Evolutionary conservation across 805 yeast species (phyloP), one percentile per base, ranked within the genome.

Genomic region (Candida insectorum): DNA sequence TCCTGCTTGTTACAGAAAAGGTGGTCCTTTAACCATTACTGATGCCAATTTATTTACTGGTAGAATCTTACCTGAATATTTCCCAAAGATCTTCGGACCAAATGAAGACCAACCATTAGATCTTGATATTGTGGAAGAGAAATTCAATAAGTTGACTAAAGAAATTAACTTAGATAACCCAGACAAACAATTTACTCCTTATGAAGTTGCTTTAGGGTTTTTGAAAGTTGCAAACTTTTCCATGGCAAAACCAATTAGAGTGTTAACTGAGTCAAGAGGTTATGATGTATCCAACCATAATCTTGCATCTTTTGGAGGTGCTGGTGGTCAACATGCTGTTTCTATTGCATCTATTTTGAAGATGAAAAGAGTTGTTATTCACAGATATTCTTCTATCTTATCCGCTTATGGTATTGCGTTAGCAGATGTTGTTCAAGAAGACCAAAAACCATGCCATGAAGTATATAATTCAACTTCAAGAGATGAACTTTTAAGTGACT

Each of bases 81-180:
- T 85, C 58, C 95, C 95, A 10, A 74, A 75, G 40, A 85, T 85
- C 23, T 85, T 85, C 58, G 95, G 95, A n/a, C 87, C 87, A 4
- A 67, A 77, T 44, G 93, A 85, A 54, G 62, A 85, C 49, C 76
- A 82, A 54, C 70, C 83, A 0, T 62, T 85, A 27, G 94, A 85
- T 50, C 43, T 57, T 9, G 78, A 73, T 7, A 62, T 68, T 1
- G 71, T 86, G 0, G 44, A 51, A 5, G 24, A 28, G 8, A 75
- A 73, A 42, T 84, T 86, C 41, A 49, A 48, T 2, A 69, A 66
- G 27, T 60, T 87, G 22, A 67, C 94, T 0, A 49, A 58, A 5
- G 47, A 51, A 26, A 84, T 86, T 39, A 84, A 85, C 46, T 41
- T 48, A 4, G 76, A 73, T 10, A 59, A 65, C 47, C 77, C 91